Evolutionary conservation across 2,329 filamentous ascomycete species (phyloP), one percentile per base, ranked within the genome.

Genomic region (Trichoderma lentiforme): DNA sequence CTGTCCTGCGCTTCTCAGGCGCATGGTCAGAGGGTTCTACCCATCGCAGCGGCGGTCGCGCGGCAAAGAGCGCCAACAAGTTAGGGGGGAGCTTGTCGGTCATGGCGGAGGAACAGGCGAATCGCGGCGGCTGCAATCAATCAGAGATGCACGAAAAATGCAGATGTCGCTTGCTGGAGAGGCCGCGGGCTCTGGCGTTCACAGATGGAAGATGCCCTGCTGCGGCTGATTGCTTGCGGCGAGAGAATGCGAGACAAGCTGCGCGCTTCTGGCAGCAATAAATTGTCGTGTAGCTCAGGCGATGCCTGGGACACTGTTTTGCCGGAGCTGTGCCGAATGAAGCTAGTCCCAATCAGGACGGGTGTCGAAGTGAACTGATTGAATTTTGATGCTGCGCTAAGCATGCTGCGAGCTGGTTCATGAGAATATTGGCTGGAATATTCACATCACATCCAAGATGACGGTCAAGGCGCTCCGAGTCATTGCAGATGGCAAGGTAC

Each of bases 11-110:
- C 76, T 95, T 89, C 82, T 96, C 93, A 12, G 95, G 92, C 74
- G 95, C 89, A 81, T 93, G 87, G 83, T 98, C 95, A 77, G 88
- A 86, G 7, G 94, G 93, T 73, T 92, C 92, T 73, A 97, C 90
- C 88, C 93, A 98, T 82, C 94, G 92, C 80, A 98, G 85, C 73
- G 95, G 92, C 77, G 96, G 96, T 73, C 96, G 93, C 80, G 96
- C 93, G 83, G 95, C 93, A 85, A 99, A 99, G 76, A 98, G 93
- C 83, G 93, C 93, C 78, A 98, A 88, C 73, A 98, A 89, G 81
- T 97, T 95, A 71, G 93, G 93, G 72, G 96, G 95, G 24, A 99
- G 92, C 84, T 97, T 96, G 87, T 98, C 95, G 65, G 96, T 98
- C 96, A 98, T 99, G 74, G 58, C 71, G 66, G n/a, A 51, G 63